Base-by-base conservation (phyloP, 1,139 yeast genomes). In the Geotrichum australiense region DNA sequence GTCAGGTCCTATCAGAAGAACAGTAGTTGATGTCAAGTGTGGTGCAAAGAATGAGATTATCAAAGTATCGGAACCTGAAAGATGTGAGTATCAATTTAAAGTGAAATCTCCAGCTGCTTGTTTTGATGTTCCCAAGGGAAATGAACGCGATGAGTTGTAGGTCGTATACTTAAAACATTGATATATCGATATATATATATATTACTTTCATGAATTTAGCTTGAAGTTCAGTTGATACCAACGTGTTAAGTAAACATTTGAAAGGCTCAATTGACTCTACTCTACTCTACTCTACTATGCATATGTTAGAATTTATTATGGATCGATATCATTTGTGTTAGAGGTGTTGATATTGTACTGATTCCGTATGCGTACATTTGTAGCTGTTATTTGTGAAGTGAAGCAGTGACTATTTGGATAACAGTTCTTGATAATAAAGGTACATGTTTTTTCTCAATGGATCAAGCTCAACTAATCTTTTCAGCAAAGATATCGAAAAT, bases 1-100 rank as follows among this genome's bases (percentile, higher is more conserved):
- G 96, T 85, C 87, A 58, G 98, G 98, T 0, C 97, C 97, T 2
- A 61, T 67, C 22, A 74, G 99, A 58, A 73, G 80, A 26, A 89
- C 87, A 0, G 64, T 63, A 8, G 78, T 85, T 2, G 69, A 70
- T 21, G 59, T 91, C 47, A 66, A 67, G 16, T 93, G 99, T 63
- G 94, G 94, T 1, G 58, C 65, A 3, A 64, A 66, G 2, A 66
- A 73, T 34, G 68, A 71, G 46, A 65, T 93, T 23, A 43, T 78
- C 22, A 63, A 77, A 2, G 94, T 89, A 4, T 69, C 80, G 35
- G 99, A 93, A 62, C 91, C 94, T 2, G 94, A 89, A 52, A 84
- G 82, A 58, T 91, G 99, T 64, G 80, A 74, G 50, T 91, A 91
- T 58, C 61, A 63, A 39, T 70, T 89, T 53, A 75, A 71, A 47